Evolutionary conservation across 208 protist species (phyloP), one percentile per base, ranked within the genome.

Genomic region (Wallacemonas sp.): DNA sequence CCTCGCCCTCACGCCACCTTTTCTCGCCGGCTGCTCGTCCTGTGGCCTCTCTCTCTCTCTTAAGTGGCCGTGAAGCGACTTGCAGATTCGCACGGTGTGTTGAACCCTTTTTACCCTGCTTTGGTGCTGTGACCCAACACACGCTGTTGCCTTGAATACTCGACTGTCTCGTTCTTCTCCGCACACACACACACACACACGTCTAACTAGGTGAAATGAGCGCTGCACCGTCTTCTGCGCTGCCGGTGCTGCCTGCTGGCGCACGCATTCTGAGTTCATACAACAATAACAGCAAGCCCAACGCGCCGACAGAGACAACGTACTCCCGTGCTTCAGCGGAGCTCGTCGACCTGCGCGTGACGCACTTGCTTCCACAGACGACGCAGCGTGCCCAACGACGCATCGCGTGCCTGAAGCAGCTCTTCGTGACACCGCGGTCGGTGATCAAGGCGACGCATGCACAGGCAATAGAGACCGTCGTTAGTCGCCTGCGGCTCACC

Each of bases 321-420:
- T 59, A 66, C 42, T 69, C 71, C 0, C 37, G 44, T 5, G 80
- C 89, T 1, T 59, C 80, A 0, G 45, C 67, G 3, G 71, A 54
- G 29, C 67, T 93, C 21, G 54, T 88, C 24, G 57, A 78, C 12
- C 37, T 77, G 13, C 78, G 89, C 10, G 62, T 73, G 13, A 60
- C 64, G 27, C 71, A 77, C 50, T 42, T 95, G 6, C 64, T 91
- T 9, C 84, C 89, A 0, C 26, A 66, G 1, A 83, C 77, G n/a
- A 76, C 80, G 27, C 44, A 76, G 34, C 74, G 68, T 1, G 89
- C 89, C 0, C 59, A 73, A 37, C 24, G 63, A 19, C 83, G 89
- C 17, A 55, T 93, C 0, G 52, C 62, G 0, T 60, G 41, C n/a
- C 76, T 93, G 4, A 92, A 92, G 71, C 66, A 72, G 24, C 63